phyloP scores from a whole-genome alignment of 129 eudicot genomes.

The Helichrysum umbraculigerum region DNA sequence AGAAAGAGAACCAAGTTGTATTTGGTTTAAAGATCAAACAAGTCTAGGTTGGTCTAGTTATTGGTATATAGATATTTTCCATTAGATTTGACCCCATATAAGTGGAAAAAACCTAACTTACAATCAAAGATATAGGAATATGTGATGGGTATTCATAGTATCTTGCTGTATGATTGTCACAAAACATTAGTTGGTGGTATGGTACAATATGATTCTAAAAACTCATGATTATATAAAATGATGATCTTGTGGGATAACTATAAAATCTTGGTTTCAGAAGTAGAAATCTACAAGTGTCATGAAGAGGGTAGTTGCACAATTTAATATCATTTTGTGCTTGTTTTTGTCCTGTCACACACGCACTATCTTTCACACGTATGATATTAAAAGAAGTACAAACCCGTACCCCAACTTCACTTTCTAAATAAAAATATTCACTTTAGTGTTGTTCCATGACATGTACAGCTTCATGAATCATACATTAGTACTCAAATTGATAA shows the following conservation, averaged over 20 bases:
- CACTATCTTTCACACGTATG: constrained; percentile 23
- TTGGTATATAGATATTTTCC: neutral
- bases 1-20: neutral
- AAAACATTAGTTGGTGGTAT: neutral
- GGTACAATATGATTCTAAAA: neutral
- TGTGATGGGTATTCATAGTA: constrained; percentile 19
- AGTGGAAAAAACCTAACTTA: neutral
- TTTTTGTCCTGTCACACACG: constrained; percentile 31
- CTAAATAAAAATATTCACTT: constrained; percentile 4
- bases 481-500: too few relatives aligned
- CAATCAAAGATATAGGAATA: constrained; percentile 22
- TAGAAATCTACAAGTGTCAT: constrained; percentile 34
- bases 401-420: constrained; percentile 43
- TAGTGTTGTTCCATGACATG: neutral
- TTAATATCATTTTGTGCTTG: constrained; percentile 24
- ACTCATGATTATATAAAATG: constrained; percentile 14
- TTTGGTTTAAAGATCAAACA: neutral
- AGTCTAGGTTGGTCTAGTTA: neutral
- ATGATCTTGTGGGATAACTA: constrained; percentile 23
- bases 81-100: neutral
- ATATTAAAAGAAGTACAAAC: constrained; percentile 28
- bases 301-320: constrained; percentile 27
- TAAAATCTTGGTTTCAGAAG: constrained; percentile 35
- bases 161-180: constrained; percentile 23
- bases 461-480: too few relatives aligned